Conservation (phyloP, 805 yeast species). For the Sporopachydermia lactativora region DNA sequence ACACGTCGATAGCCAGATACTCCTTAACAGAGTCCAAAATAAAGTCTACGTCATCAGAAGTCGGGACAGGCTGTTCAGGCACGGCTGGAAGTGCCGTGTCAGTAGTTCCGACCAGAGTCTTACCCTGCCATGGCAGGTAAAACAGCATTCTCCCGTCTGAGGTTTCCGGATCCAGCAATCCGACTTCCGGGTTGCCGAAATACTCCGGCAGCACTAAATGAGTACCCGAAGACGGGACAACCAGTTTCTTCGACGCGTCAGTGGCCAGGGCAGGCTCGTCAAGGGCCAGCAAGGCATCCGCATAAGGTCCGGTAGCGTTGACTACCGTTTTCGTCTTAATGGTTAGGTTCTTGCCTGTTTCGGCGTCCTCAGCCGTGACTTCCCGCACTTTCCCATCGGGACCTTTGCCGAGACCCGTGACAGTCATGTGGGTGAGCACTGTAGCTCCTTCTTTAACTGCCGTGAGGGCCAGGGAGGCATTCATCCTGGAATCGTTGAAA, state of each 20-base stretch:
- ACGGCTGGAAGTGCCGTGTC: slow-evolving; percentile 70
- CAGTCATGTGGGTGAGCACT: slow-evolving; percentile 76
- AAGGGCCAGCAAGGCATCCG: slow-evolving; percentile 77
- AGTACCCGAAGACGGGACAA: slow-evolving; percentile 90
- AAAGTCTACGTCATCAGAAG: slow-evolving; percentile 76
- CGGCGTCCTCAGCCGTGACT: slow-evolving; percentile 59
- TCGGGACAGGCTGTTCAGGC: slow-evolving; percentile 31
- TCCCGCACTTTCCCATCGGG: slow-evolving; percentile 48
- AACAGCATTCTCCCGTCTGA: slow-evolving; percentile 94
- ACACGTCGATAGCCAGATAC: slow-evolving; percentile 78
- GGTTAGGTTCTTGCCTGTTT: slow-evolving; percentile 45
- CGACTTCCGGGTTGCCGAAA: slow-evolving; percentile 79
- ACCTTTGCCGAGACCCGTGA: slow-evolving; percentile 59
- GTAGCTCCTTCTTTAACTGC: slow-evolving; percentile 85
- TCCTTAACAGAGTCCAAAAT: slow-evolving; percentile 78
- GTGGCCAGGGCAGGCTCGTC: slow-evolving; percentile 33
- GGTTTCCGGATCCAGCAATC: slow-evolving; percentile 82
- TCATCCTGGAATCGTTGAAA: slow-evolving; percentile 87
- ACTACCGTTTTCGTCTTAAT: slow-evolving; percentile 64
- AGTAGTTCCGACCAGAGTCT: slow-evolving; percentile 92
- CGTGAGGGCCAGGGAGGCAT: slow-evolving; percentile 70
- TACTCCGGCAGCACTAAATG: slow-evolving; percentile 86
- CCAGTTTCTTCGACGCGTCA: slow-evolving; percentile 51
- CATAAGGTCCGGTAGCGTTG: slow-evolving; percentile 91
- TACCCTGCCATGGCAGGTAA: slow-evolving; percentile 96